Percentiles rank a stretch among this genome's conserved stretches.
phyloP scores from a whole-genome alignment of 805 yeast species.

The Spathaspora gorwiae region DNA sequence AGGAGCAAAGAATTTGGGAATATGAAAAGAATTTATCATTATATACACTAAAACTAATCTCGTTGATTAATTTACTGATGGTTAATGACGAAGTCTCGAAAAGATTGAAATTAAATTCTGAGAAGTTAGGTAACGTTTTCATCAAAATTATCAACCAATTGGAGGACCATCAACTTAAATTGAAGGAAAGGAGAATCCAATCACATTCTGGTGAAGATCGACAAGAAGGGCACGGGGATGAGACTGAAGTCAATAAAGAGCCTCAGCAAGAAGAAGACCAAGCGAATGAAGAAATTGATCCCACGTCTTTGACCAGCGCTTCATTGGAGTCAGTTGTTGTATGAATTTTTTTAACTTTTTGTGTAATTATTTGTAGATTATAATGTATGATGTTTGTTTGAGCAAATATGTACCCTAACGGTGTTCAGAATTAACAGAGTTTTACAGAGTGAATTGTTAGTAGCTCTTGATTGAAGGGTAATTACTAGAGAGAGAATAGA shows the following conservation, averaged over 20 bases:
- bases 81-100: conserved; percentile 18
- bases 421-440: too few species aligned
- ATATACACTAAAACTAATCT: conserved; percentile 34
- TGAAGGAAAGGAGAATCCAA: background rate
- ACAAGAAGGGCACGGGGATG: background rate
- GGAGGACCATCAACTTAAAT: background rate
- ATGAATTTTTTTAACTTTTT: too few species aligned
- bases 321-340: background rate
- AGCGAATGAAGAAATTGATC: background rate
- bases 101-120: conserved; percentile 36
- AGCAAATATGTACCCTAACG: too few species aligned
- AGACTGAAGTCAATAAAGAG: background rate
- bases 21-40: conserved; percentile 40
- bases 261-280: background rate
- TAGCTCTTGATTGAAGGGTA: too few species aligned
- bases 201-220: background rate
- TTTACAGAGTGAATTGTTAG: too few species aligned
- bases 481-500: too few species aligned
- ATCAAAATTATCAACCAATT: conserved; percentile 14
- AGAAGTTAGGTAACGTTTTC: conserved; percentile 31
- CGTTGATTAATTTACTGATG: conserved; percentile 30
- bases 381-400: too few species aligned
- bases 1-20: conserved; percentile 21
- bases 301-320: background rate
- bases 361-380: too few species aligned